Conservation (phyloP, 2,329 filamentous ascomycete genomes). For the Sporothrix brunneoviolacea region DNA sequence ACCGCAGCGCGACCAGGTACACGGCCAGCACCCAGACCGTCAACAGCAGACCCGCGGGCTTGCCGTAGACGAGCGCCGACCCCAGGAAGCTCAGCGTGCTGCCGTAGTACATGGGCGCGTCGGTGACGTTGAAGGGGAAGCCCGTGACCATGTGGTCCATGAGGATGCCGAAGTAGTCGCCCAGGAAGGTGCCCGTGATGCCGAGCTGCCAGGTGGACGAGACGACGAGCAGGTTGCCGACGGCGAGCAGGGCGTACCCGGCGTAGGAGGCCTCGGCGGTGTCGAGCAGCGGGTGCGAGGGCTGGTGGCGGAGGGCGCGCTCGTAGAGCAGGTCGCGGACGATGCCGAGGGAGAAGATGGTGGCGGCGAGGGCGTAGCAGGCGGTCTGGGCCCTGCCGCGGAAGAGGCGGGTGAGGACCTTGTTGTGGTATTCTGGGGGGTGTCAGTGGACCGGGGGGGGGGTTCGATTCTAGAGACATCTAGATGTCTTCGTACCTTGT, state of each 20-base stretch:
- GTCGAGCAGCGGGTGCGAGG: constrained; percentile 66
- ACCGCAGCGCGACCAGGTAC: constrained; percentile 74
- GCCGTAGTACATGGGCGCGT: constrained; percentile 94
- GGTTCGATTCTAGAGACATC: too few species aligned
- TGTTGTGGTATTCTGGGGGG: constrained; percentile 76
- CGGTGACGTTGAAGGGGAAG: constrained; percentile 90
- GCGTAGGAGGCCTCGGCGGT: constrained; percentile 52
- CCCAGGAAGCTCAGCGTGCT: constrained; percentile 89
- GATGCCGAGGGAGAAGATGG: constrained; percentile 89
- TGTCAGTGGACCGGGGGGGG: not conserved
- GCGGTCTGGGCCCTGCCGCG: constrained; percentile 68
- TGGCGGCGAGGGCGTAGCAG: constrained; percentile 82
- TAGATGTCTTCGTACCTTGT: constrained; percentile 50
- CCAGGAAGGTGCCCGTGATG: constrained; percentile 90
- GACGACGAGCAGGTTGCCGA: constrained; percentile 78
- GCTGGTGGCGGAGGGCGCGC: constrained; percentile 67
- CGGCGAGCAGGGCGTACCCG: constrained; percentile 63
- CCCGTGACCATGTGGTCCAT: constrained; percentile 93
- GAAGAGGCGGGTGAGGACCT: constrained; percentile 80
- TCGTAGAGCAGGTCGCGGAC: constrained; percentile 86
- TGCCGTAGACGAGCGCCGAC: constrained; percentile 75
- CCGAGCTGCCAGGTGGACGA: constrained; percentile 88
- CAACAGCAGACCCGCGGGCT: constrained; percentile 76
- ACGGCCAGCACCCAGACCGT: constrained; percentile 67
- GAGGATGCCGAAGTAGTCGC: constrained; percentile 97